Evolutionary conservation across 2,329 filamentous ascomycete genomes (phyloP), one percentile per base, ranked within the genome.

Genomic region (Cladosporium sp.): DNA sequence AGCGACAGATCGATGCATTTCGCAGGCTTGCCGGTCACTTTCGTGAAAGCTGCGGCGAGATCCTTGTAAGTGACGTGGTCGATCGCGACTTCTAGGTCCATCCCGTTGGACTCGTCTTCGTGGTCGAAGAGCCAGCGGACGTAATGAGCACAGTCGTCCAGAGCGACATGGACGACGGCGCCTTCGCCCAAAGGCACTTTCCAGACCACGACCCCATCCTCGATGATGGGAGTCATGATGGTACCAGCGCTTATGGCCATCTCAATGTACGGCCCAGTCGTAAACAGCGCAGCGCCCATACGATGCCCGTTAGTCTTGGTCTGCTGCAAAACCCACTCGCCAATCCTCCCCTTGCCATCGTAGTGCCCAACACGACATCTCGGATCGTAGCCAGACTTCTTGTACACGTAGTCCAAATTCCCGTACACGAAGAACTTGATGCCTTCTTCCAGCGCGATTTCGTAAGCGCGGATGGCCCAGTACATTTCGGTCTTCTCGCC

Each of bases 401-500:
- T 84, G 66, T 80, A 79, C 1, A 70, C 77, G 66, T 81, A 85
- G 68, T 86, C 84, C 11, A 86, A 75, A 64, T 82, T 83, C 1
- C 81, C 82, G 67, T 81, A 85, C 26, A 80, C 76, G 67, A 82
- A 82, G 65, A 84, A 77, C 64, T 77, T 75, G 60, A 79, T 71
- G 11, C 76, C 78, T 57, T 69, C 72, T 57, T 77, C 74, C 5
- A 76, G 49, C 1, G 78, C 78, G 2, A 80, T 66, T 68, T 80
- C 77, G 63, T 78, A 79, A 6, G 67, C 60, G n/a, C 78, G 72
- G 14, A 79, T 77, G 2, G 73, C 74, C 75, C 75, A 86, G 71
- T 78, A 86, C 1, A 80, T 80, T 71, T 86, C 83, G 0, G 78
- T 78, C 70, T 85, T 85, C 73, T 85, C 83, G 38, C 84, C 84